These are phyloP conservation scores for sweet orange (Citrus sinensis) DNA, from an alignment of 345 rosid genomes.

Conservation along the genomic window DNA sequence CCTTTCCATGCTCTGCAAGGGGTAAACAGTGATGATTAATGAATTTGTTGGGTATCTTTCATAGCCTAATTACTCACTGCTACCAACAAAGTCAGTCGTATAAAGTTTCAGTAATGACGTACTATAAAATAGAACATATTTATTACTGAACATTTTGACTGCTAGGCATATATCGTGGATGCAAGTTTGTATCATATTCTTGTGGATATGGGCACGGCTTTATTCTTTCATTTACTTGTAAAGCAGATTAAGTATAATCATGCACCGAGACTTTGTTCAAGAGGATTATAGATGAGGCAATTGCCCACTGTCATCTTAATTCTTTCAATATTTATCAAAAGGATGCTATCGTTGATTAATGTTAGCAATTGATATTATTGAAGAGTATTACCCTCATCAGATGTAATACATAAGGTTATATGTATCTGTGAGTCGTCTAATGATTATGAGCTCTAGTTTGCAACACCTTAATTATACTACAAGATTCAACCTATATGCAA, in stretches of 20 bases:
- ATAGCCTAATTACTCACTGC: not conserved
- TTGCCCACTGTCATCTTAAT: not conserved
- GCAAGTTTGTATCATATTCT: not conserved
- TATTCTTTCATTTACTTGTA: not conserved
- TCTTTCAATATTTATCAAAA: not conserved
- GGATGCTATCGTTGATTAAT: not conserved
- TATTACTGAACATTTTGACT: not conserved
- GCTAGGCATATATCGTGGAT: not conserved
- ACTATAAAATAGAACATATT: not conserved
- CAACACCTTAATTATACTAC: not conserved
- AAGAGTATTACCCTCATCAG: not conserved
- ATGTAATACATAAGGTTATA: not conserved
- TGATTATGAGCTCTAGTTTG: not conserved
- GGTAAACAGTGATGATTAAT: not conserved
- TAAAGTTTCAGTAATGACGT: not conserved
- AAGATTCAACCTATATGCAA: not conserved
- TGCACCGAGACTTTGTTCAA: not conserved
- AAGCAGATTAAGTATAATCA: not conserved
- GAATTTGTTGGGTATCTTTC: not conserved
- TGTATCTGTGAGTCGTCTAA: not conserved
- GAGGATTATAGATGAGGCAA: not conserved
- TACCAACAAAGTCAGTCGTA: not conserved
- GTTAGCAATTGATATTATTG: not conserved
- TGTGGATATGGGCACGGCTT: not conserved
- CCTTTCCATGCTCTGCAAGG: conserved; percentile 4